These are phyloP conservation scores for Rhinocladiella similis DNA, from an alignment of 2,329 filamentous ascomycete genomes.

Conservation along the genomic window DNA sequence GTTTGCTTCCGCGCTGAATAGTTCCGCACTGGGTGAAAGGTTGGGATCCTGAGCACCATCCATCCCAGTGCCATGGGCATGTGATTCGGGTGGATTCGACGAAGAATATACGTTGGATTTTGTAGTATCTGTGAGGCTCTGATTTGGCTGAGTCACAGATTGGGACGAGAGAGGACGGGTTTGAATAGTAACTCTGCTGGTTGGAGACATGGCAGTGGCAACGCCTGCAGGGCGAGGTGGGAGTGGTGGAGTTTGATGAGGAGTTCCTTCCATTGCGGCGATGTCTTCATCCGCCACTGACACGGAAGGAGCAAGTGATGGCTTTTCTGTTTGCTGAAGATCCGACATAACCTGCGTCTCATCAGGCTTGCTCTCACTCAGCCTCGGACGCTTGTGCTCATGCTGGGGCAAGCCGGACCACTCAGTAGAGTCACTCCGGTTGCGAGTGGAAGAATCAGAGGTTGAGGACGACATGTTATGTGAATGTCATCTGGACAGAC, in stretches of 20 bases:
- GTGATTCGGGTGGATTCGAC: constrained; percentile 1
- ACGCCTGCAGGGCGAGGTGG: constrained; percentile 25
- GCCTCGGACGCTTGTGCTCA: constrained; percentile 30
- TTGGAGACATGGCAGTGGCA: constrained; percentile 36
- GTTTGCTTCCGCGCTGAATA: background rate
- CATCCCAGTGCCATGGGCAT: constrained; percentile 3
- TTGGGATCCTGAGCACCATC: constrained; percentile 8
- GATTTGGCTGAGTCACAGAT: constrained; percentile 19
- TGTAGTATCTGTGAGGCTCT: background rate
- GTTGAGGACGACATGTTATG: constrained; percentile 26
- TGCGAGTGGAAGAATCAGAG: constrained; percentile 25
- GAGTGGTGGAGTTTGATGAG: constrained; percentile 18
- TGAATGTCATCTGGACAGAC: constrained; percentile 20
- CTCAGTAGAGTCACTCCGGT: constrained; percentile 28
- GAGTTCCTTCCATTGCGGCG: constrained; percentile 26
- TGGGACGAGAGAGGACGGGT: constrained; percentile 33
- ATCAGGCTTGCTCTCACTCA: constrained; percentile 27
- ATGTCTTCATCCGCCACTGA: constrained; percentile 2
- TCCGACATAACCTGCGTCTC: constrained; percentile 23
- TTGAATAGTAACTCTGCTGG: constrained; percentile 51
- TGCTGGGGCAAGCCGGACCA: constrained; percentile 29
- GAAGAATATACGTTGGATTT: constrained; percentile 3
- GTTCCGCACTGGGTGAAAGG: too few relatives aligned
- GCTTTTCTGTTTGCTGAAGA: constrained; percentile 12
- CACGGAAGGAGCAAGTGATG: constrained; percentile 18